These are phyloP conservation scores for Ceratonia siliqua DNA, from an alignment of 306 rosid species.

Conservation along the genomic window DNA sequence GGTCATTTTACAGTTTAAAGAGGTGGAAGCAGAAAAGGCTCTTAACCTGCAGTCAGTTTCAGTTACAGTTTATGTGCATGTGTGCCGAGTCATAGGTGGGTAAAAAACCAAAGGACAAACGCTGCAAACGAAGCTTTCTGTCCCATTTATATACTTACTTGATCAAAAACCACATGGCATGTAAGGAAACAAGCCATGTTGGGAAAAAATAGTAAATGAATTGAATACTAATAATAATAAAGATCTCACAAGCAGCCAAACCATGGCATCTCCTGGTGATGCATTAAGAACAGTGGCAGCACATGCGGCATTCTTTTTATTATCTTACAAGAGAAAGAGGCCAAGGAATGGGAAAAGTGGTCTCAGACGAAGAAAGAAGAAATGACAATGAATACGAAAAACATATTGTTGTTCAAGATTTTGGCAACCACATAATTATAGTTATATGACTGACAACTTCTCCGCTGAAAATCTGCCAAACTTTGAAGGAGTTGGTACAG, in stretches of 20 bases:
- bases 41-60: slow-evolving; percentile 19
- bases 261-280: not conserved
- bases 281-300: not conserved
- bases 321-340: not conserved
- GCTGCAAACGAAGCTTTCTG: slow-evolving; percentile 3
- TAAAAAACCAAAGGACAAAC: slow-evolving; percentile 28
- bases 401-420: not conserved
- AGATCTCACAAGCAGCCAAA: not conserved
- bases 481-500: too few relatives aligned
- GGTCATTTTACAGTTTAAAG: not conserved
- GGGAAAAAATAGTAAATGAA: too few relatives aligned
- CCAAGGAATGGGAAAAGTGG: not conserved
- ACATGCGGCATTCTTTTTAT: not conserved
- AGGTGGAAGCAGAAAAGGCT: not conserved
- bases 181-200: not conserved
- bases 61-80: slow-evolving; percentile 26
- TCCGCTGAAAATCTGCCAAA: too few relatives aligned
- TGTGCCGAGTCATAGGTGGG: not conserved
- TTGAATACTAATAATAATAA: not conserved
- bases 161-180: not conserved
- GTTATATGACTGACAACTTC: too few relatives aligned
- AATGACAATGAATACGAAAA: not conserved
- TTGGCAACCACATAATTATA: not conserved
- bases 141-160: not conserved
- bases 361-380: not conserved